Evolutionary conservation across 2,329 filamentous ascomycete genomes (phyloP), one percentile per base, ranked within the genome.

Genomic region (Aschersonia sp.): DNA sequence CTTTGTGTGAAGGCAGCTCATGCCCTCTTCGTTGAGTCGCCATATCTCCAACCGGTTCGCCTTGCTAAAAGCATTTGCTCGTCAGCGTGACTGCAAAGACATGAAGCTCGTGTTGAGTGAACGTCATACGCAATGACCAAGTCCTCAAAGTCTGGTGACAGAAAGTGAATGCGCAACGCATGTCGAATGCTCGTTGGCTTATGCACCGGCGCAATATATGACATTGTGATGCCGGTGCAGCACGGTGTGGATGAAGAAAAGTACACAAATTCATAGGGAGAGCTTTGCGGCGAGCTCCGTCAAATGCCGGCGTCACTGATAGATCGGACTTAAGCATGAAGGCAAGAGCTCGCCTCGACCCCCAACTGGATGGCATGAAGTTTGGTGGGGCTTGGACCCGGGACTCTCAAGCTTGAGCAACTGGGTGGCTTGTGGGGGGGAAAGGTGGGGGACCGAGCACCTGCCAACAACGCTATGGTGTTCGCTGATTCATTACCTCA

Each of bases 131-230:
- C 87, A 58, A 96, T 73, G 47, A 96, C 79, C 52, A 98, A 71
- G 57, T 86, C 88, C 57, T 94, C 85, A 51, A 88, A 79, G 46
- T 85, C 78, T 5, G 78, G 68, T 42, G 78, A 75, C 46, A 94
- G 70, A 57, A 97, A 82, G 56, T 79, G 81, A 51, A 90, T 75
- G 60, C 83, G 86, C 54, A 97, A 65, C 11, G 89, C 90, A 75
- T 95, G 85, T 48, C 89, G 81, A 53, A 96, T 81, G 69, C 87
- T 94, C 63, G 87, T 96, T 30, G 92, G 85, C 57, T 82, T 78
- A 65, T 98, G 92, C 49, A 98, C 92, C 40, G 92, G 89, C 52
- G 87, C 88, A 58, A 98, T 72, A 64, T 97, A 98, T 46, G 92
- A 85, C 92, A 98, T 98, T 48, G 44, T 58, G 45, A 32, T 32